phyloP scores from a whole-genome alignment of 257 asterid species.

The Misopates orontium region DNA sequence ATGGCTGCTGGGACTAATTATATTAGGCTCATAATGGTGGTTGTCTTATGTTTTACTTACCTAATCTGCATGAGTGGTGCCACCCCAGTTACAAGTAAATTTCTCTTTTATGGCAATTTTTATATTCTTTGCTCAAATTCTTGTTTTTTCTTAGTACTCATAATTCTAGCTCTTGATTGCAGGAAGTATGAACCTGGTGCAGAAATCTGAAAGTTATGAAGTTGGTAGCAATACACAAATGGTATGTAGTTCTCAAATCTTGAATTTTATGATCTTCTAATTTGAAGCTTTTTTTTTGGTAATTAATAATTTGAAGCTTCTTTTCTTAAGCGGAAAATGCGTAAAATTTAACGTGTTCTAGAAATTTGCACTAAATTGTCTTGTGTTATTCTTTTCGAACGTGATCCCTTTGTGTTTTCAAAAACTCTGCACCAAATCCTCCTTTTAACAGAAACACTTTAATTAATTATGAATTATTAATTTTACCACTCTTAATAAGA shows the following conservation, averaged over 20 bases:
- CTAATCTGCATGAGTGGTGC: slow-evolving; percentile 41
- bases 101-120: not conserved
- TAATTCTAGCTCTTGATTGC: slow-evolving; percentile 19
- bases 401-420: too few relatives aligned
- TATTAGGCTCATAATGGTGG: slow-evolving; percentile 34
- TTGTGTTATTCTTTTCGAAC: too few relatives aligned
- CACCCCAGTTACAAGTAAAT: slow-evolving; percentile 54
- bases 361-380: too few relatives aligned
- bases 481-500: too few relatives aligned
- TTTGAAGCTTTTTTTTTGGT: too few relatives aligned
- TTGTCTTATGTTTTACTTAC: slow-evolving; percentile 43
- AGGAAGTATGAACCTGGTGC: slow-evolving; percentile 48
- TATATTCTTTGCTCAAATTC: too few relatives aligned
- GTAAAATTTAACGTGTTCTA: too few relatives aligned
- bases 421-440: too few relatives aligned
- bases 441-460: too few relatives aligned
- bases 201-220: slow-evolving; percentile 27
- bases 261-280: not conserved
- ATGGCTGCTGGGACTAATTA: slow-evolving; percentile 47
- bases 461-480: too few relatives aligned
- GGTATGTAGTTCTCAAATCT: slow-evolving; percentile 41
- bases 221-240: slow-evolving; percentile 20
- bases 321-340: too few relatives aligned
- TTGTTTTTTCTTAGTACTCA: not conserved
- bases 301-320: too few relatives aligned